Conservation (phyloP, 2,329 filamentous ascomycete genomes). For the Fusarium fujikuroi region DNA sequence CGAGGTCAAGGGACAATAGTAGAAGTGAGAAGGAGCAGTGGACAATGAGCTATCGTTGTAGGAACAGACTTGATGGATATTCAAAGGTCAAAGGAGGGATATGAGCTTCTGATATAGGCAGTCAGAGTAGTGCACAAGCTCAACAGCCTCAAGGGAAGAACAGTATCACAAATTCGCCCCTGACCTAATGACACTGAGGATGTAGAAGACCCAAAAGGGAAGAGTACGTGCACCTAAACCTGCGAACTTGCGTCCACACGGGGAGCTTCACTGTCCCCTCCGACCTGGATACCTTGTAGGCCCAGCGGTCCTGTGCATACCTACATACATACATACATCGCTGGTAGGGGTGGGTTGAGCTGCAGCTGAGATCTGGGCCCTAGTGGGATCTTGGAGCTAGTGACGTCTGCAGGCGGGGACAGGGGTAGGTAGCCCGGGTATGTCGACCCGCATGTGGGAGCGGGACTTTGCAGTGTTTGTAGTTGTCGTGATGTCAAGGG, state of each 20-base stretch:
- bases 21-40: not conserved
- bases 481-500: not conserved
- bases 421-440: not conserved
- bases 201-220: not conserved
- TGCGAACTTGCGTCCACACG: conserved; percentile 15
- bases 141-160: not conserved
- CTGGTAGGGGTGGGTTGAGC: not conserved
- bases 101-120: conserved; percentile 19
- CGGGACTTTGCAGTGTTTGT: conserved; percentile 7
- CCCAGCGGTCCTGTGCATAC: not conserved
- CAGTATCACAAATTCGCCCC: conserved; percentile 5
- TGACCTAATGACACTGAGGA: not conserved
- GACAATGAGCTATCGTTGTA: not conserved
- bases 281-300: not conserved
- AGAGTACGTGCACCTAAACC: not conserved
- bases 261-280: not conserved
- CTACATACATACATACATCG: not conserved
- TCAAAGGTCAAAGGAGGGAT: not conserved
- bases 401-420: conserved; percentile 17
- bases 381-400: not conserved
- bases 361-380: conserved; percentile 11
- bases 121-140: not conserved
- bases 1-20: not conserved
- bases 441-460: not conserved
- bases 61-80: not conserved